Evolutionary conservation across 768 basidiomycete genomes (phyloP), one percentile per base, ranked within the genome.

Genomic region (Trametes sanguinea): DNA sequence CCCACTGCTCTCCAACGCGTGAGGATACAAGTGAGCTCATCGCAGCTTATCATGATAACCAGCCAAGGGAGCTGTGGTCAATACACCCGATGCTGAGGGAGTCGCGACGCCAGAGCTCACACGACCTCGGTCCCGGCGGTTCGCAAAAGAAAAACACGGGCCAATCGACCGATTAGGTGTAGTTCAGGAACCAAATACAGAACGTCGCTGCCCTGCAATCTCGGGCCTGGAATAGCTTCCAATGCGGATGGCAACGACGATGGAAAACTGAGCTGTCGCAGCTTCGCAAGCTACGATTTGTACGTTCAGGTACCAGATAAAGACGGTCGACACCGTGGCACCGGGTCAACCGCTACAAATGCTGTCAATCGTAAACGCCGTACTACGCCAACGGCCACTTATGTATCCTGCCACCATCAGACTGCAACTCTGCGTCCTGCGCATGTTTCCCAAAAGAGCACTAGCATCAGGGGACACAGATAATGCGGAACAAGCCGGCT

Each of bases 241-340:
- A 22, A 22, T 22, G 22, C 22, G 22, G 22, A 22, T 10, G n/a
- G 27, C 22, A 22, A 22, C 22, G 22, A 22, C 22, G 22, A 22
- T 22, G 22, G 22, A 22, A 22, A 22, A 22, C 22, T 22, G 22
- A 22, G 22, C 22, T 22, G 22, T 22, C 22, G 22, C 22, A 22
- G 37, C 11, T 10, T 11, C 56, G 42, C 7, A 57, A 16, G 8
- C 32, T 32, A n/a, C 44, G 33, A 10, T 37, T n/a, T 17, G 35
- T 30, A 47, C 45, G 8, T 14, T 42, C 45, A 57, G 56, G 56
- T 39, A 57, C 56, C 35, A 39, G 50, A 51, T 45, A 51, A 45
- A 22, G 17, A 37, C 50, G 8, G 27, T 35, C 29, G 14, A n/a
- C 13, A 14, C 42, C 7, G 22, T 22, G 22, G 1, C 22, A 22